Evolutionary conservation across 306 rosid genomes (phyloP).

Genomic region (Fragaria vesca): DNA sequence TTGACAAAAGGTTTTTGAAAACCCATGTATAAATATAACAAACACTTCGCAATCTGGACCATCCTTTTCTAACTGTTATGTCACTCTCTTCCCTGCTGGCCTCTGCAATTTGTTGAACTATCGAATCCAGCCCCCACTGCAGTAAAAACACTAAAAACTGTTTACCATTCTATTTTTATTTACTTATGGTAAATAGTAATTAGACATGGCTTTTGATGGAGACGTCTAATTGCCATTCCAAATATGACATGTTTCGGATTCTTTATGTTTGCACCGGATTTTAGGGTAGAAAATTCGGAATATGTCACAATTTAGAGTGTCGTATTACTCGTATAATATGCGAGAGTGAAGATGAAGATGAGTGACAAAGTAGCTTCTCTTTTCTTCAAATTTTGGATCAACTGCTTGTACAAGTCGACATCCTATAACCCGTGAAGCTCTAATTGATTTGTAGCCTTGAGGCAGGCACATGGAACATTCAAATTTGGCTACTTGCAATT

Average conservation of each 20-base stretch:
- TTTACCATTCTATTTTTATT: neutral
- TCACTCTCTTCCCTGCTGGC: constrained; percentile 25
- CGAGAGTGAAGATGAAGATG: neutral
- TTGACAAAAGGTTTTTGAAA: constrained; percentile 23
- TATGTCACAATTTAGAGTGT: neutral
- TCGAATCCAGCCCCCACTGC: neutral
- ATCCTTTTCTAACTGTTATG: constrained; percentile 23
- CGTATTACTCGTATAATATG: neutral
- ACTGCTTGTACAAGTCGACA: neutral
- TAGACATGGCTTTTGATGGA: neutral
- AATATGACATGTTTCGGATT: neutral
- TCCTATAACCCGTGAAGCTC: neutral
- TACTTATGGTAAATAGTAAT: neutral
- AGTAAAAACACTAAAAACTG: neutral
- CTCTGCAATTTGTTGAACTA: neutral
- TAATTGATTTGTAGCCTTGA: constrained; percentile 8
- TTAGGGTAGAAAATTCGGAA: neutral
- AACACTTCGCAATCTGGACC: constrained; percentile 18
- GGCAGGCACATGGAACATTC: constrained; percentile 3
- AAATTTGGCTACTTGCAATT: constrained; percentile 6
- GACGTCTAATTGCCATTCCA: neutral
- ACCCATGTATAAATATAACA: neutral
- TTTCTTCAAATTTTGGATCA: neutral
- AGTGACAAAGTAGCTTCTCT: neutral
- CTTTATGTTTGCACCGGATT: neutral